These are phyloP conservation scores for Jamesozyma lodderae DNA, from an alignment of 805 yeast species.

Conservation along the genomic window DNA sequence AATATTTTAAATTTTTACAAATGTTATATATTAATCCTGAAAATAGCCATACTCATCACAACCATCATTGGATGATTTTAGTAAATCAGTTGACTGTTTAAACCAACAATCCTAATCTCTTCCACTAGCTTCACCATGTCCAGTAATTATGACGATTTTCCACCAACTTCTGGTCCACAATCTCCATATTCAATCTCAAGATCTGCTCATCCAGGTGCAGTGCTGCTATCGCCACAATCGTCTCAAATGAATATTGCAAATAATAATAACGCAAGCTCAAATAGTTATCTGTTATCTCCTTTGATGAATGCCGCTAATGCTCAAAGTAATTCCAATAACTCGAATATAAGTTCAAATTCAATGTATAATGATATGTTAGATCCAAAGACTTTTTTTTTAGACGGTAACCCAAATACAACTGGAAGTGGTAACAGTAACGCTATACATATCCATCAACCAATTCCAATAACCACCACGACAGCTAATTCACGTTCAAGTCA, in stretches of 20 bases:
- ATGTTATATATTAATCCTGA: too few species aligned
- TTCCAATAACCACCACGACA: constrained; percentile 5
- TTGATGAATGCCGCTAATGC: neutral
- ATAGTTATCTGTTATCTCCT: constrained; percentile 7
- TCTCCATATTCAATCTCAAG: constrained; percentile 13
- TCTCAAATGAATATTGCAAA: constrained; percentile 4
- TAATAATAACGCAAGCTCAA: neutral
- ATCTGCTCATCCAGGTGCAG: constrained; percentile 37
- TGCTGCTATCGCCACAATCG: constrained; percentile 29
- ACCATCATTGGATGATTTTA: too few species aligned
- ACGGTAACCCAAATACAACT: neutral
- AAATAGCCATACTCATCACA: too few species aligned
- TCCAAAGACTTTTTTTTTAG: neutral
- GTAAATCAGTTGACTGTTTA: too few species aligned
- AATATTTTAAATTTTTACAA: too few species aligned
- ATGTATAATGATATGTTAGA: neutral
- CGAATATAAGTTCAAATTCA: too few species aligned
- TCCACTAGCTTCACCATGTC: neutral
- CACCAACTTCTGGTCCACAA: neutral
- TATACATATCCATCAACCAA: neutral
- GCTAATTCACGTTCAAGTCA: neutral
- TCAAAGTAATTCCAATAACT: neutral
- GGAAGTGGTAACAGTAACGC: neutral
- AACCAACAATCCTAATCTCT: too few species aligned
- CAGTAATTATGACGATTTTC: neutral